Percentiles rank a stretch among this genome's conserved stretches.
phyloP scores from a whole-genome alignment of 2,329 filamentous ascomycete species.

The Botryotinia narcissicola region DNA sequence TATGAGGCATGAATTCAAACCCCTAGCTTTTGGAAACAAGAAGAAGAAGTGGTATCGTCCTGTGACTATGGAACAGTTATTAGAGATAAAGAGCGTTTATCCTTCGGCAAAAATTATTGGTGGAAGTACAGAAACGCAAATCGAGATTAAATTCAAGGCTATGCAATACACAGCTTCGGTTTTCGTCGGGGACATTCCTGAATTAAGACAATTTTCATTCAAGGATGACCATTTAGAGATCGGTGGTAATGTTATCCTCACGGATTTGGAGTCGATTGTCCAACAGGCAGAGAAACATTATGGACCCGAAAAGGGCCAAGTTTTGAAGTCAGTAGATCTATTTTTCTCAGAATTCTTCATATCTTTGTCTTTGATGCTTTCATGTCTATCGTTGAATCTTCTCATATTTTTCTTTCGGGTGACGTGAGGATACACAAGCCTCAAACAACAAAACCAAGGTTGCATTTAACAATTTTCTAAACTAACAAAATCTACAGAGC shows the following conservation, averaged over 20 bases:
- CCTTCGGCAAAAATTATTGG: constrained; percentile 92
- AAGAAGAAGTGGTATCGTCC: constrained; percentile 91
- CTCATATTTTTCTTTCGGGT: not conserved
- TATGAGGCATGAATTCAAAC: constrained; percentile 76
- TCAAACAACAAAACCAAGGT: not conserved
- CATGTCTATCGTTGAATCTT: not conserved
- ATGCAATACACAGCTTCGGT: constrained; percentile 87
- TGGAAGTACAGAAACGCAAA: constrained; percentile 95
- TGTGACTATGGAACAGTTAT: constrained; percentile 77
- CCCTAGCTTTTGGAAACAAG: constrained; percentile 90
- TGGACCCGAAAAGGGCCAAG: constrained; percentile 60
- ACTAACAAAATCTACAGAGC: constrained; percentile 44
- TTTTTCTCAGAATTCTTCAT: not conserved
- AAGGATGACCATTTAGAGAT: constrained; percentile 82
- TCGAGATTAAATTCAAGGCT: constrained; percentile 97
- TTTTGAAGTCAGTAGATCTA: constrained; percentile 56
- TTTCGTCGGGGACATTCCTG: constrained; percentile 88
- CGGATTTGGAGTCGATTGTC: constrained; percentile 84
- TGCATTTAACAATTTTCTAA: not conserved
- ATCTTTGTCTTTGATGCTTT: not conserved
- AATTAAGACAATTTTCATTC: constrained; percentile 79
- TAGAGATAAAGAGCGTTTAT: constrained; percentile 85
- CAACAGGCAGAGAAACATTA: constrained; percentile 77
- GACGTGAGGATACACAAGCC: not conserved
- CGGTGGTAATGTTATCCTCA: constrained; percentile 88